These are phyloP conservation scores for Isatis tinctoria DNA, from an alignment of 345 rosid species.

Conservation along the genomic window DNA sequence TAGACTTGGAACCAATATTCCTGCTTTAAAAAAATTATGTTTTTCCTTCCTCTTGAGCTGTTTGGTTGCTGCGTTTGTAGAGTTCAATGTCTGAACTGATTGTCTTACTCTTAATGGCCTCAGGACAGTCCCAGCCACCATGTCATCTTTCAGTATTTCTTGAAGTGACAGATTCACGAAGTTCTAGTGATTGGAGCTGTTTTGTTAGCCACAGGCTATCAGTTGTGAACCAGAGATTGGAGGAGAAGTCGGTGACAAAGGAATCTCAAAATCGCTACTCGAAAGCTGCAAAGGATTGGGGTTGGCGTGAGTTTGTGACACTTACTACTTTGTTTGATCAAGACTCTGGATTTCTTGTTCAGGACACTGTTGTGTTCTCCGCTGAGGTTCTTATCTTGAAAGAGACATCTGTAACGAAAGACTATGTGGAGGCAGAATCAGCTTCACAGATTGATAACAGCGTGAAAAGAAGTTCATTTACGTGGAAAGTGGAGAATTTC, in stretches of 20 bases:
- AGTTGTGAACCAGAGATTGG: constrained; percentile 84
- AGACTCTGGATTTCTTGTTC: constrained; percentile 97
- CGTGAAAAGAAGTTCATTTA: constrained; percentile 79
- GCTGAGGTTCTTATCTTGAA: constrained; percentile 99
- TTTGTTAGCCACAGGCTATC: constrained; percentile 98
- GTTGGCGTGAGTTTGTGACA: constrained; percentile 99
- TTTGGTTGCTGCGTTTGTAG: constrained; percentile 24
- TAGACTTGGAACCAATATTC: background rate
- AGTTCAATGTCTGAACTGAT: constrained; percentile 39
- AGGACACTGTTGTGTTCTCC: constrained; percentile 86
- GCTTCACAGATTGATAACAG: constrained; percentile 49
- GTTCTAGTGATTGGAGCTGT: constrained; percentile 97
- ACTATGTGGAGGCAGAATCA: constrained; percentile 55
- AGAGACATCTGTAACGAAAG: constrained; percentile 84
- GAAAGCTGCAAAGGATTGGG: constrained; percentile 99
- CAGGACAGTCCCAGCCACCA: constrained; percentile 99
- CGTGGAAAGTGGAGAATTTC: constrained; percentile 99
- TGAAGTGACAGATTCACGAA: constrained; percentile 97
- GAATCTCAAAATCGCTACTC: constrained; percentile 99
- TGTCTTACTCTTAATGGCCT: constrained; percentile 52
- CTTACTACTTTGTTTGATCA: constrained; percentile 98
- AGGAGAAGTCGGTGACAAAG: constrained; percentile 95
- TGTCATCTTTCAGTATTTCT: constrained; percentile 99
- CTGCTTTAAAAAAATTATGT: background rate
- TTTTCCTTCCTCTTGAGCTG: constrained; percentile 11